A percentile compares a stretch with the other conserved stretches of the same genome.
Conservation (phyloP, 202 grass and related monocot species). For the Zizania palustris region DNA sequence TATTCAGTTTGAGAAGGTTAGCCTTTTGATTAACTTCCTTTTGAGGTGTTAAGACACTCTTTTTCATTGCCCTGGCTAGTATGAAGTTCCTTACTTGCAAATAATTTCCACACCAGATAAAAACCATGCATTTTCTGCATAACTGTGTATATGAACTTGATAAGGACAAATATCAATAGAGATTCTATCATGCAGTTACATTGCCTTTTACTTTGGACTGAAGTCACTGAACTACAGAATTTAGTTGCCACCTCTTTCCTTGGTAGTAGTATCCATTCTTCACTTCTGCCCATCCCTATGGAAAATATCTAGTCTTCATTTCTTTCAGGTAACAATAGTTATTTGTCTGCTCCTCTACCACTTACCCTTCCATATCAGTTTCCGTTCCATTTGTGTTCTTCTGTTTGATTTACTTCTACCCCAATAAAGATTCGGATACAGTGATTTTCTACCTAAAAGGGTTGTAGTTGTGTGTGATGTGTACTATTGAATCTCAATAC, state of each 20-base stretch:
- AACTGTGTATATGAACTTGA: conserved; percentile 5
- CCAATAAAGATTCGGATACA: neutral
- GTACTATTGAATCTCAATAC: neutral
- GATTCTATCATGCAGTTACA: neutral
- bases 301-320: conserved; percentile 28
- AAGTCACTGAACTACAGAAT: conserved; percentile 20
- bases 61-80: neutral
- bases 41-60: neutral
- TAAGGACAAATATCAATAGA: conserved; percentile 30
- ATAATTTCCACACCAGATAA: conserved; percentile 25
- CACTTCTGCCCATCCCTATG: neutral
- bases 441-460: neutral
- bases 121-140: neutral
- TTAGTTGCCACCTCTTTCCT: conserved; percentile 2
- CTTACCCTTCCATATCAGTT: neutral
- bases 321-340: conserved; percentile 5
- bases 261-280: conserved; percentile 30
- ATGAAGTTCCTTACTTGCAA: conserved; percentile 28
- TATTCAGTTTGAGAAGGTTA: conserved; percentile 81
- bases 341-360: neutral
- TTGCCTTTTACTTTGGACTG: conserved; percentile 27
- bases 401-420: neutral
- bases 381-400: conserved; percentile 11
- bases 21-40: conserved; percentile 24
- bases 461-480: neutral